A percentile compares a stretch with the other conserved stretches of the same genome.
phyloP scores from a whole-genome alignment of 192 early-diverging fungal genomes.

The Coemansia asiatica region DNA sequence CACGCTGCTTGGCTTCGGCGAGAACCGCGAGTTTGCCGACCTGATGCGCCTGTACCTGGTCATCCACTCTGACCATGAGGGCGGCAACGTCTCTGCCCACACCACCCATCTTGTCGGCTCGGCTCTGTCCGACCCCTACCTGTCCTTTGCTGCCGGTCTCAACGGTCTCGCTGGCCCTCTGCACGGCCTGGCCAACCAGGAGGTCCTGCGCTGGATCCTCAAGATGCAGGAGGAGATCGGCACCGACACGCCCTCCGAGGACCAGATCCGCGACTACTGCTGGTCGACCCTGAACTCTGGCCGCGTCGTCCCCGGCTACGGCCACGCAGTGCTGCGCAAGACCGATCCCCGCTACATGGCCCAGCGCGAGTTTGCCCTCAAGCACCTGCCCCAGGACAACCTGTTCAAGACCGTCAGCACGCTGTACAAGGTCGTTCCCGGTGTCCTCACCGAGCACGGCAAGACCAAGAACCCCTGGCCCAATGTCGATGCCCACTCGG shows the following conservation, averaged over 20 bases:
- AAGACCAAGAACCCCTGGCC: constrained; percentile 99
- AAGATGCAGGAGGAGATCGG: constrained; percentile 91
- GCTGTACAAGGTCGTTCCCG: constrained; percentile 96
- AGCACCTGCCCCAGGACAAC: constrained; percentile 95
- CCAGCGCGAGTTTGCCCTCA: constrained; percentile 98
- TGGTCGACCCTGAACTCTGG: constrained; percentile 94
- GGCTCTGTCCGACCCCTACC: constrained; percentile 97
- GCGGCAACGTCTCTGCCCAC: constrained; percentile 99
- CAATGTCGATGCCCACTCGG: constrained; percentile 99
- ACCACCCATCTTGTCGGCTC: constrained; percentile 94
- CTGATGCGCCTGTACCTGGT: constrained; percentile 98
- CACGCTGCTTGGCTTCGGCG: constrained; percentile 85
- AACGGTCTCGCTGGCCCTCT: constrained; percentile 98
- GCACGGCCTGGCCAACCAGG: constrained; percentile 99
- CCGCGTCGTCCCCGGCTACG: constrained; percentile 97
- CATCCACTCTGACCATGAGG: constrained; percentile 99
- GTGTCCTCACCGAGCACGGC: constrained; percentile 95
- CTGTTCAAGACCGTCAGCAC: constrained; percentile 96
- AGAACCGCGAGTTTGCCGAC: constrained; percentile 89
- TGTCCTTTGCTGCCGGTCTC: constrained; percentile 93
- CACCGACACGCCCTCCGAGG: constrained; percentile 78
- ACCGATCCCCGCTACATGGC: constrained; percentile 98
- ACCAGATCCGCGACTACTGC: constrained; percentile 94
- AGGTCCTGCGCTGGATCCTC: constrained; percentile 95
- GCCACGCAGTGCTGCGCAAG: constrained; percentile 96